Conservation (phyloP, 202 grass and related monocot species). For the Schoenoplectus triqueter region DNA sequence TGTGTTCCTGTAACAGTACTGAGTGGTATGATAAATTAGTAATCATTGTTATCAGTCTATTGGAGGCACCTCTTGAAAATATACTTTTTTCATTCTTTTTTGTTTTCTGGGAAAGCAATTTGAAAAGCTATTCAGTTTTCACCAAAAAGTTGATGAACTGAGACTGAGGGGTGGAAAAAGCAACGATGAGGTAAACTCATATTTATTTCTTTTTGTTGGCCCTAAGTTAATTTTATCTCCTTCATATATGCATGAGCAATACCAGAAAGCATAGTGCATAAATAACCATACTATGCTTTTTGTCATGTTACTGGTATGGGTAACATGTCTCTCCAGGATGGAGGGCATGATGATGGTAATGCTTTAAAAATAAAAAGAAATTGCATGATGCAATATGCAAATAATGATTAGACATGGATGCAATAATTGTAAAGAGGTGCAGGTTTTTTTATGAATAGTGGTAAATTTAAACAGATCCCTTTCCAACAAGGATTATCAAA, state of each 20-base stretch:
- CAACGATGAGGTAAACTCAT: conserved; percentile 73
- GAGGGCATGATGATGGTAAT: not conserved
- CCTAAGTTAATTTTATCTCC: not conserved
- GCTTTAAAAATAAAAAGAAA: conserved; percentile 16
- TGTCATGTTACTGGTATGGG: not conserved
- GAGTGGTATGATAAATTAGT: conserved; percentile 8
- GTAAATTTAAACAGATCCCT: conserved; percentile 67
- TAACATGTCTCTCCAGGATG: not conserved
- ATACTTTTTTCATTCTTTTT: conserved; percentile 15
- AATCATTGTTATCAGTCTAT: not conserved
- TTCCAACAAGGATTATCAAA: conserved; percentile 89
- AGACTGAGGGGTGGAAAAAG: conserved; percentile 73
- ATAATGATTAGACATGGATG: not conserved
- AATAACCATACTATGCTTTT: not conserved
- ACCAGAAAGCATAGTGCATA: not conserved
- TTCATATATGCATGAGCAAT: not conserved
- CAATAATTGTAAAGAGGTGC: conserved; percentile 22
- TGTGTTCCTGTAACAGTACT: not conserved
- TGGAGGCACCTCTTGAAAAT: conserved; percentile 10
- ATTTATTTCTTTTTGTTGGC: not conserved
- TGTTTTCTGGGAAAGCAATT: conserved; percentile 77
- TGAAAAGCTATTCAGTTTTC: conserved; percentile 89
- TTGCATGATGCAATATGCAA: not conserved
- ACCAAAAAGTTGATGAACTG: conserved; percentile 79
- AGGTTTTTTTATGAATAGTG: conserved; percentile 21